These are phyloP conservation scores for Diplodia scrobiculata DNA, from an alignment of 2,329 filamentous ascomycete species.

Conservation along the genomic window DNA sequence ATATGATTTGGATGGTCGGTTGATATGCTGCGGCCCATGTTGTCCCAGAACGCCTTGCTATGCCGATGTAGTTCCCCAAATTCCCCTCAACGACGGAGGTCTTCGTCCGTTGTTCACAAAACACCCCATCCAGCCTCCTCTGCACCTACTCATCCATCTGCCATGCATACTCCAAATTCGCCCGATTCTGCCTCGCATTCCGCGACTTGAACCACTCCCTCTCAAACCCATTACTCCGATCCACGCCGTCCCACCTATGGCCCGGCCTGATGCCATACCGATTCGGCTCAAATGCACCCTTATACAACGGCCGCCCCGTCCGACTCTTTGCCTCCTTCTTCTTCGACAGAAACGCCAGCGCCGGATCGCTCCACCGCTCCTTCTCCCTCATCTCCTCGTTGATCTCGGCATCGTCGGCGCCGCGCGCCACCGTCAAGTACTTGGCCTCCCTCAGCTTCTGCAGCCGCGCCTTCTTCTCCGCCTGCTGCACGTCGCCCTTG, in stretches of 20 bases:
- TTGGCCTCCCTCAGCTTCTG: slow-evolving; percentile 77
- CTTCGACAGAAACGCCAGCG: slow-evolving; percentile 68
- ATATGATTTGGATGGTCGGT: not conserved
- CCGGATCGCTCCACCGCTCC: slow-evolving; percentile 87
- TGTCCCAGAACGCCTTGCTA: slow-evolving; percentile 14
- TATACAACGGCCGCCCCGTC: slow-evolving; percentile 68
- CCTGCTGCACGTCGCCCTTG: slow-evolving; percentile 81
- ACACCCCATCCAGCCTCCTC: not conserved
- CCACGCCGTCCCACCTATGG: slow-evolving; percentile 95
- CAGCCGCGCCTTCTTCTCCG: slow-evolving; percentile 64
- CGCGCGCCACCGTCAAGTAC: slow-evolving; percentile 76
- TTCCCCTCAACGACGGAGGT: not conserved
- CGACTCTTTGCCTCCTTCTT: slow-evolving; percentile 50
- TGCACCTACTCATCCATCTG: slow-evolving; percentile 78
- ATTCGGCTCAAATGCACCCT: slow-evolving; percentile 81
- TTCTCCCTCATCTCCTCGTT: slow-evolving; percentile 78
- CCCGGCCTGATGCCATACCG: slow-evolving; percentile 91
- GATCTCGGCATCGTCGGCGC: slow-evolving; percentile 80
- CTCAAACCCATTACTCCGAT: slow-evolving; percentile 91
- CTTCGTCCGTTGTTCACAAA: not conserved
- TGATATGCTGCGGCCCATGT: not conserved
- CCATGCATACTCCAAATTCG: slow-evolving; percentile 86
- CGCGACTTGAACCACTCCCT: slow-evolving; percentile 86
- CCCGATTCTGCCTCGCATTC: slow-evolving; percentile 74
- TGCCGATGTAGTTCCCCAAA: not conserved